phyloP scores from a whole-genome alignment of 2,329 filamentous ascomycete species.

The Nigrospora oryzae region DNA sequence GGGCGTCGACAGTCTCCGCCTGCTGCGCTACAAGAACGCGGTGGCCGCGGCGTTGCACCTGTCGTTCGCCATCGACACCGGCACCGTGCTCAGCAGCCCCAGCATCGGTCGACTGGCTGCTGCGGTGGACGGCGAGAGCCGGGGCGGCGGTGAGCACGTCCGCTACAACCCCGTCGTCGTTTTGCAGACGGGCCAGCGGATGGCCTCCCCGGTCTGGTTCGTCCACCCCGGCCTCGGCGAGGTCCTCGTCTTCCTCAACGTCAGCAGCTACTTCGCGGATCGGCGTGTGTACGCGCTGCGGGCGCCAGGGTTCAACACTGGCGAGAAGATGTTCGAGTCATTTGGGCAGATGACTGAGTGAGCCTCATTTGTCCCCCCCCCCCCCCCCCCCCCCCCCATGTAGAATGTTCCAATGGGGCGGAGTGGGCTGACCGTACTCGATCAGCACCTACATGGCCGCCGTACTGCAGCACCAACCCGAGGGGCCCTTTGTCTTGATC shows the following conservation, averaged over 20 bases:
- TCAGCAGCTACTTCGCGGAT: constrained; percentile 5
- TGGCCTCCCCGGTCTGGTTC: constrained; percentile 2
- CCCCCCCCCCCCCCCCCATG: neutral
- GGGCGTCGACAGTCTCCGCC: constrained; percentile 4
- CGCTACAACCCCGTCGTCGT: constrained; percentile 2
- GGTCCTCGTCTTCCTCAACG: constrained; percentile 6
- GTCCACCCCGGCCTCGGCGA: constrained; percentile 7
- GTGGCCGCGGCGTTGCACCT: neutral
- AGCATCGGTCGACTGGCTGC: neutral
- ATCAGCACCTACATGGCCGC: constrained; percentile 24
- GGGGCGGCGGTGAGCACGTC: too few relatives aligned
- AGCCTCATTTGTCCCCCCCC: neutral
- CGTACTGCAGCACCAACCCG: constrained; percentile 28
- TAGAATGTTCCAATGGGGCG: too few relatives aligned
- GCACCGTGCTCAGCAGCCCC: constrained; percentile 2
- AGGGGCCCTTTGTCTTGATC: constrained; percentile 34
- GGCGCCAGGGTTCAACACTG: constrained; percentile 20
- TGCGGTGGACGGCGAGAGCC: neutral
- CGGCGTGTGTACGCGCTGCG: constrained; percentile 4
- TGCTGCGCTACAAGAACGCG: constrained; percentile 1
- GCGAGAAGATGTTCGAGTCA: constrained; percentile 21
- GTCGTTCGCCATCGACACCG: neutral
- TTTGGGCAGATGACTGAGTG: constrained; percentile 21
- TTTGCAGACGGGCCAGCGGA: constrained; percentile 1
- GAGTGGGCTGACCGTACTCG: neutral